phyloP scores from a whole-genome alignment of 169 alveolate species.

The Plasmodium malariae region DNA sequence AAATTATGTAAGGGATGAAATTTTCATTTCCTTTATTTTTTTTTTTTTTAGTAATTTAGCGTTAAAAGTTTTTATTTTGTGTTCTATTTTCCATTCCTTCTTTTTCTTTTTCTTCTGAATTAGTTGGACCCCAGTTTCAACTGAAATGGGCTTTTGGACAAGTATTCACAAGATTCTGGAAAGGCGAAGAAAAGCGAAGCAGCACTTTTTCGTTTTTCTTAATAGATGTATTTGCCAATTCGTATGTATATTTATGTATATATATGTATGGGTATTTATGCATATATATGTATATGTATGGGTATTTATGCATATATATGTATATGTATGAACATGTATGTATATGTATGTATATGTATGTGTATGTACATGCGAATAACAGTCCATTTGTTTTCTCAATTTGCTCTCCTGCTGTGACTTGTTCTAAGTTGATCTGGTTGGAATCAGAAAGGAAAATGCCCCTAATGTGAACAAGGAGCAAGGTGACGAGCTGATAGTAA shows the following conservation, averaged over 20 bases:
- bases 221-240: background rate
- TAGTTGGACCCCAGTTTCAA: slow-evolving; percentile 76
- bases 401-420: background rate
- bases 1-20: slow-evolving; percentile 41
- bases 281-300: background rate
- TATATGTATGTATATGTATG: background rate
- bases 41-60: slow-evolving; percentile 28
- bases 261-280: background rate
- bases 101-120: background rate
- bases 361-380: background rate
- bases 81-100: background rate
- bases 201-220: background rate
- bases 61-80: background rate
- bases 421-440: slow-evolving; percentile 22
- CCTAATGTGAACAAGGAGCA: background rate
- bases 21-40: background rate
- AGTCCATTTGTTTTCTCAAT: too few relatives aligned
- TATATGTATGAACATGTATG: background rate
- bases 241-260: background rate
- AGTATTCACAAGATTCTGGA: slow-evolving; percentile 28
- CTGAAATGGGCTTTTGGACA: slow-evolving; percentile 78
- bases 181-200: background rate
- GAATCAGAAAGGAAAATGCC: slow-evolving; percentile 42
- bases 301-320: too few relatives aligned
- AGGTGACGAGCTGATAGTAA: slow-evolving; percentile 33